These are phyloP conservation scores for Candida pseudofarinosa DNA, from an alignment of 805 yeast genomes.

Conservation along the genomic window DNA sequence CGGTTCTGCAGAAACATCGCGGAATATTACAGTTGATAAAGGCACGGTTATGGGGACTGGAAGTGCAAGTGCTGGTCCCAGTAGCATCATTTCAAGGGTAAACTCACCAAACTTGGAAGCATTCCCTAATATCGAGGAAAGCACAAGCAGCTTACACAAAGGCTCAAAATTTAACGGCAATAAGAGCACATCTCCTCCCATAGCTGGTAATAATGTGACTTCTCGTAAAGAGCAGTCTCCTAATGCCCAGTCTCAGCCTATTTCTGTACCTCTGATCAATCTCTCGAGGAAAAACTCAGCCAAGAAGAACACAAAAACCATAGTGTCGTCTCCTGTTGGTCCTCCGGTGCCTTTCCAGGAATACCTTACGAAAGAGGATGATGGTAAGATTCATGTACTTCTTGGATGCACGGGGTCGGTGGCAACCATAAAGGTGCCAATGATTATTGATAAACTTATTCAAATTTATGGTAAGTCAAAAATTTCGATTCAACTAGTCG, in stretches of 20 bases:
- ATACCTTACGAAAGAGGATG: constrained; percentile 68
- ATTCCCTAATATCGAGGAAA: constrained; percentile 6
- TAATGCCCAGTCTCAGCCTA: constrained; percentile 15
- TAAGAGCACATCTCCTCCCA: not conserved
- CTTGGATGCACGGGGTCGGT: constrained; percentile 95
- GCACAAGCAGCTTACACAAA: not conserved
- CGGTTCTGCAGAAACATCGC: constrained; percentile 4
- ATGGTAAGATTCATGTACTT: constrained; percentile 80
- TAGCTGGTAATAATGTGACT: not conserved
- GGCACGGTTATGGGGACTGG: not conserved
- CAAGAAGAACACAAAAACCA: constrained; percentile 45
- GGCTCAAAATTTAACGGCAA: constrained; percentile 10
- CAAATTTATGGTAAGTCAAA: constrained; percentile 67
- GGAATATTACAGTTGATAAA: not conserved
- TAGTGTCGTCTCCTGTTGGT: constrained; percentile 53
- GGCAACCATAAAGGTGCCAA: constrained; percentile 90
- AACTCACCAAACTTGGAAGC: constrained; percentile 18
- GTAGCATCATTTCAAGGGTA: constrained; percentile 12
- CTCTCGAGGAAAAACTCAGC: constrained; percentile 15
- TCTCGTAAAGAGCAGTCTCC: constrained; percentile 4
- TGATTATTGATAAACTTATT: constrained; percentile 80
- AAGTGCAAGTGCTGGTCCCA: constrained; percentile 3
- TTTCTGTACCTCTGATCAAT: constrained; percentile 7
- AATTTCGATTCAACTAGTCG: constrained; percentile 79
- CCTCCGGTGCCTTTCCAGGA: constrained; percentile 74